Percentiles rank a stretch among this genome's conserved stretches.
These are phyloP conservation scores for Plasmodium adleri DNA, from an alignment of 169 alveolate species.

Conservation along the genomic window DNA sequence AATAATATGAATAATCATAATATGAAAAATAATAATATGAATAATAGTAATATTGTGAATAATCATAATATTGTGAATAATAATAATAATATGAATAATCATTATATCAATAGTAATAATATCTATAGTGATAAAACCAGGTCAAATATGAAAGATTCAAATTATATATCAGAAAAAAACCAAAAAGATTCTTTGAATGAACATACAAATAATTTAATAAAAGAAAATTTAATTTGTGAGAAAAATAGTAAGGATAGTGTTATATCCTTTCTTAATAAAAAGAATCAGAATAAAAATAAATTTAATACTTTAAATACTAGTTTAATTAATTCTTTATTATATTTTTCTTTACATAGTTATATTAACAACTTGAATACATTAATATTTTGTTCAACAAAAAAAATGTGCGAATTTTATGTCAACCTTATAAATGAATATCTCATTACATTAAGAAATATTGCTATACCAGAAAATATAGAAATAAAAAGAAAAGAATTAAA, in stretches of 20 bases:
- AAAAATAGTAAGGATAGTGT: no score
- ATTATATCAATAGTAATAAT: no score
- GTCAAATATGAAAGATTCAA: no score
- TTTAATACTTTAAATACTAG: constrained; percentile 2
- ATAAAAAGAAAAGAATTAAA: constrained; percentile 31
- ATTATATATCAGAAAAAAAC: no score
- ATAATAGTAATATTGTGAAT: no score
- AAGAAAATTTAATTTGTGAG: neutral
- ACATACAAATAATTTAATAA: neutral
- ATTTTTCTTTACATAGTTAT: constrained; percentile 26
- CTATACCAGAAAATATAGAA: constrained; percentile 2
- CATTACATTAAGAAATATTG: neutral
- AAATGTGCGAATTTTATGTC: constrained; percentile 49
- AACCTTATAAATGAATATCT: constrained; percentile 38
- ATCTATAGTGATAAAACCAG: no score
- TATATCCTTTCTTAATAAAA: neutral
- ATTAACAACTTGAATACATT: constrained; percentile 43
- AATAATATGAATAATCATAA: no score
- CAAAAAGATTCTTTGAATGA: no score
- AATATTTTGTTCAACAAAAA: constrained; percentile 61
- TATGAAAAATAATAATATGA: no score
- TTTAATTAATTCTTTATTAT: constrained; percentile 23
- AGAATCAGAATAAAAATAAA: neutral
- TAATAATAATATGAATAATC: no score
- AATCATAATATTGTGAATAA: no score